Conservation (phyloP, 176 grass and related monocot species). For the Lolium perenne region DNA sequence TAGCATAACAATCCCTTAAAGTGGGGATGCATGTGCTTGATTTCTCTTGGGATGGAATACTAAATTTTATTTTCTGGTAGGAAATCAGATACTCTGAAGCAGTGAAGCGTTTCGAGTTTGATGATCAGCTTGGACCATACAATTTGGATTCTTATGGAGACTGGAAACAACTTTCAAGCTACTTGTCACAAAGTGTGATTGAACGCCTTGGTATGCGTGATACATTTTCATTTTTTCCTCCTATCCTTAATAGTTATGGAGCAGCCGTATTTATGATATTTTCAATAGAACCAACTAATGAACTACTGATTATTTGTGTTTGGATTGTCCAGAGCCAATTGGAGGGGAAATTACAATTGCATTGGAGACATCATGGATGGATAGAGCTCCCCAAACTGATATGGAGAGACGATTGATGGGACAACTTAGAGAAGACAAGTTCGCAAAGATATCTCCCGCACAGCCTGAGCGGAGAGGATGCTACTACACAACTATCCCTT, state of each 20-base stretch:
- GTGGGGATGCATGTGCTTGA: neutral
- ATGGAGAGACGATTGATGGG: slow-evolving; percentile 75
- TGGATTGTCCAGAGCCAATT: slow-evolving; percentile 68
- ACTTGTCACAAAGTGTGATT: slow-evolving; percentile 67
- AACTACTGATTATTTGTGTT: neutral
- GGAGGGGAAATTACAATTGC: slow-evolving; percentile 89
- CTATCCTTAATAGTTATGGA: neutral
- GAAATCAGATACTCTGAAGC: slow-evolving; percentile 85
- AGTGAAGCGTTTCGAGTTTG: slow-evolving; percentile 76
- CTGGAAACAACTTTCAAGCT: slow-evolving; percentile 86
- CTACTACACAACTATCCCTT: slow-evolving; percentile 85
- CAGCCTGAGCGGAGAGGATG: slow-evolving; percentile 61
- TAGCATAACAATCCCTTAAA: neutral
- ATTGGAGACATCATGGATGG: slow-evolving; percentile 67
- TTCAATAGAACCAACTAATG: slow-evolving; percentile 26
- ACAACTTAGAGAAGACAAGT: slow-evolving; percentile 68
- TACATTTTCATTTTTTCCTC: neutral
- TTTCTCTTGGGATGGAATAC: slow-evolving; percentile 16
- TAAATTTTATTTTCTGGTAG: slow-evolving; percentile 67
- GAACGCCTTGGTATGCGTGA: slow-evolving; percentile 69
- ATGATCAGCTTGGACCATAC: slow-evolving; percentile 80
- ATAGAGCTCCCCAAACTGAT: slow-evolving; percentile 69
- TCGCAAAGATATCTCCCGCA: slow-evolving; percentile 53
- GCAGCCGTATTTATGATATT: neutral
- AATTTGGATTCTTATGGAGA: slow-evolving; percentile 68